These are phyloP conservation scores for Debaryomyces hansenii DNA, from an alignment of 805 yeast genomes.

Conservation along the genomic window DNA sequence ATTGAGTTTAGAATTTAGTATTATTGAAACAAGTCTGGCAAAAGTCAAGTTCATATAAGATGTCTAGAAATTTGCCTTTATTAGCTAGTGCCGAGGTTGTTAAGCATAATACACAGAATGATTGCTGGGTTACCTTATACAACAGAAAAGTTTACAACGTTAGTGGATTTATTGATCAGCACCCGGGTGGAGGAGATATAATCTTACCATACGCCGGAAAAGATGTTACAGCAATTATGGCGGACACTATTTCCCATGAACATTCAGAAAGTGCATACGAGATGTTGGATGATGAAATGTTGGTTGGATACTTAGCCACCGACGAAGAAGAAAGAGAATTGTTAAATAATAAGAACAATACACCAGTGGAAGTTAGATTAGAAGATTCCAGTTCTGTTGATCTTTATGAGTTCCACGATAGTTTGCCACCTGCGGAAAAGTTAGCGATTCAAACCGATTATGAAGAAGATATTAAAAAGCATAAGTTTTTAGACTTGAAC, in stretches of 20 bases:
- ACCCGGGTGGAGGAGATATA: conserved; percentile 67
- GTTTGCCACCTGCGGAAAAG: conserved; percentile 71
- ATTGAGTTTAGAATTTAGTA: no score
- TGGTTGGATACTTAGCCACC: conserved; percentile 84
- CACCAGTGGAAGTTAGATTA: conserved; percentile 58
- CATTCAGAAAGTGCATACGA: conserved; percentile 88
- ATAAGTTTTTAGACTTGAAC: conserved; percentile 82
- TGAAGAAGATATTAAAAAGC: conserved; percentile 65
- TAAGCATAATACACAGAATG: conserved; percentile 50
- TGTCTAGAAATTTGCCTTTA: conserved; percentile 51
- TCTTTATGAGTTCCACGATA: conserved; percentile 48
- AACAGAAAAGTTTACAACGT: conserved; percentile 84
- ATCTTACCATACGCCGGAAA: conserved; percentile 59
- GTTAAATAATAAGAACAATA: conserved; percentile 56
- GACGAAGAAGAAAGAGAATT: conserved; percentile 73
- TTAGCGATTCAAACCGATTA: conserved; percentile 80
- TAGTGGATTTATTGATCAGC: conserved; percentile 68
- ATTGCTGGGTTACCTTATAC: conserved; percentile 81
- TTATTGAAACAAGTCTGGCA: no score
- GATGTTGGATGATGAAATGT: conserved; percentile 75
- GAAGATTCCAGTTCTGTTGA: conserved; percentile 22
- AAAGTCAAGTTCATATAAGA: not conserved
- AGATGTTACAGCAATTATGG: conserved; percentile 70
- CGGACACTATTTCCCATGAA: conserved; percentile 68
- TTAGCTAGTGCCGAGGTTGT: conserved; percentile 53